Percentiles rank a stretch among this genome's conserved stretches.
Conservation (phyloP, 768 basidiomycete species). For the Nidularia sp. region DNA sequence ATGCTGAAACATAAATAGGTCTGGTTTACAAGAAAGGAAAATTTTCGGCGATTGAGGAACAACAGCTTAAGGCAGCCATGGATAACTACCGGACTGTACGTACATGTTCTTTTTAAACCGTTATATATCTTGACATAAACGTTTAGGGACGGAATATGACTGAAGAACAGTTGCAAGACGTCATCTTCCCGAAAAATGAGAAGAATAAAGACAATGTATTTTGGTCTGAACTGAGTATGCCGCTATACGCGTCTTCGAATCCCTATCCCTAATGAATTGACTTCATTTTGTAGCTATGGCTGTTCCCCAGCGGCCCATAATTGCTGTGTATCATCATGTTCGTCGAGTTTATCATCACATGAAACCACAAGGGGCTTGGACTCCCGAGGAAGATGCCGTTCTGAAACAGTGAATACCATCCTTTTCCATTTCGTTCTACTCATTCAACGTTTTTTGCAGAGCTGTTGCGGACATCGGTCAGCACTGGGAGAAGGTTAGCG, state of each 20-base stretch:
- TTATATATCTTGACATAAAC: background rate
- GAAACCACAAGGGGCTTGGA: slow-evolving; percentile 70
- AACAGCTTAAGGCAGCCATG: slow-evolving; percentile 61
- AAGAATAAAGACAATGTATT: slow-evolving; percentile 62
- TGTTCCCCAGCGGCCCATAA: slow-evolving; percentile 72
- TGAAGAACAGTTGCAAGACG: slow-evolving; percentile 50
- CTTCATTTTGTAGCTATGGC: slow-evolving; percentile 47
- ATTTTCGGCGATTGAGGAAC: slow-evolving; percentile 76
- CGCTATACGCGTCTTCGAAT: background rate
- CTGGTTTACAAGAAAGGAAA: slow-evolving; percentile 88
- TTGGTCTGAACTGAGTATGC: slow-evolving; percentile 78
- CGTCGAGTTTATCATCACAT: slow-evolving; percentile 67
- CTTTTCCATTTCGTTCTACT: slow-evolving; percentile 1
- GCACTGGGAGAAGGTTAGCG: slow-evolving; percentile 78
- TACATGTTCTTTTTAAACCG: slow-evolving; percentile 6
- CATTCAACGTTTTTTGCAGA: slow-evolving; percentile 29
- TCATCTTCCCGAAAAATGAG: slow-evolving; percentile 67
- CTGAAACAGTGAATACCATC: slow-evolving; percentile 50
- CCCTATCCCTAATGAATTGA: slow-evolving; percentile 1
- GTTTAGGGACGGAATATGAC: slow-evolving; percentile 46
- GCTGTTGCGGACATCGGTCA: slow-evolving; percentile 69
- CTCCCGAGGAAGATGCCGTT: slow-evolving; percentile 55
- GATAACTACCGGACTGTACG: slow-evolving; percentile 57
- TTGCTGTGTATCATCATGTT: slow-evolving; percentile 82
- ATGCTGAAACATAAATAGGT: slow-evolving; percentile 33